These are phyloP conservation scores for Lachnellula arida DNA, from an alignment of 2,329 filamentous ascomycete genomes.

Conservation along the genomic window DNA sequence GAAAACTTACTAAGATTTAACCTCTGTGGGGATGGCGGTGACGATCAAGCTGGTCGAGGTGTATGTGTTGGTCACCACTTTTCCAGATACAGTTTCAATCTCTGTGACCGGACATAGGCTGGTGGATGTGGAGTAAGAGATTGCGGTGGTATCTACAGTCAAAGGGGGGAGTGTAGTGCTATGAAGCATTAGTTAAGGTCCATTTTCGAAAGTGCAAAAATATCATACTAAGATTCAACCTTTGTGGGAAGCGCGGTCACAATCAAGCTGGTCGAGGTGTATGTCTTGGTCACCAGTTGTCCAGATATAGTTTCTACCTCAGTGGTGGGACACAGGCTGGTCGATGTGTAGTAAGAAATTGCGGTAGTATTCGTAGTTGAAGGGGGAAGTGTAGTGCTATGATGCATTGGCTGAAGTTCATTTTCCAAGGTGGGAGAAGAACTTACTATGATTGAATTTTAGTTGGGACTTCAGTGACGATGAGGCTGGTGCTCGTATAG, in stretches of 20 bases:
- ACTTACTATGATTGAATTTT: constrained; percentile 14
- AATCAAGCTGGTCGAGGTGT: no score
- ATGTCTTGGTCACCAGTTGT: no score
- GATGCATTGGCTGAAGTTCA: neutral
- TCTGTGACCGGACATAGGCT: neutral
- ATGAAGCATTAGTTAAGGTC: neutral
- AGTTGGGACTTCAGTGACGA: constrained; percentile 18
- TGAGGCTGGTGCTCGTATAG: constrained; percentile 22
- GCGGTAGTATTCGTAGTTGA: neutral
- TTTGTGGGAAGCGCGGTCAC: no score
- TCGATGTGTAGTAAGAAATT: neutral
- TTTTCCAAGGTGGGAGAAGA: neutral
- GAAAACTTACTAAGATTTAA: no score
- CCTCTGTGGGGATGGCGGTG: no score
- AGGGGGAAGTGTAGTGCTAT: neutral
- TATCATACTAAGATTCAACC: no score
- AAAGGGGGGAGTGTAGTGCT: neutral
- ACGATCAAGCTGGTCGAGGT: no score
- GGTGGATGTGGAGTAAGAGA: neutral
- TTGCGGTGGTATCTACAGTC: neutral
- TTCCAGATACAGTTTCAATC: no score
- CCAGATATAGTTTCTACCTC: neutral
- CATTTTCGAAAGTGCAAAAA: no score
- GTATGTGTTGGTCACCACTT: no score
- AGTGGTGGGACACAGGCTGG: neutral